Percentiles rank a stretch among this genome's conserved stretches.
Evolutionary conservation across 129 eudicot species (phyloP).

Genomic region (Centrapalus pauciflorus): DNA sequence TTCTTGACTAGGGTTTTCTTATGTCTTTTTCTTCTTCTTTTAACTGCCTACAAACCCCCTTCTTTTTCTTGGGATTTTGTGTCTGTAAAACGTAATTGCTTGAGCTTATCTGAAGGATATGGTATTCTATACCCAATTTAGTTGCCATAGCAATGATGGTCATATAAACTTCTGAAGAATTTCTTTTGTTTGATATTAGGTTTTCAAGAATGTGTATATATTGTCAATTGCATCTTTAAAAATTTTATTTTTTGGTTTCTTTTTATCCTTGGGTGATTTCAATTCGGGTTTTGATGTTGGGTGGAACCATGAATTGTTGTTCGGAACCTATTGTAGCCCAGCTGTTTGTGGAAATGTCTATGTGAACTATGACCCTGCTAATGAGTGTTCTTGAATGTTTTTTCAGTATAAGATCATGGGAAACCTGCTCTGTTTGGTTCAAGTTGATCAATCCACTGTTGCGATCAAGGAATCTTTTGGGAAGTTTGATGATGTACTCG

Average conservation of each 20-base stretch:
- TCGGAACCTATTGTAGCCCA: not conserved
- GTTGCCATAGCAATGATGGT: not conserved
- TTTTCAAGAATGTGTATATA: not conserved
- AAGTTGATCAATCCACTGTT: constrained; percentile 61
- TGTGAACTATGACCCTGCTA: not conserved
- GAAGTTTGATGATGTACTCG: constrained; percentile 50
- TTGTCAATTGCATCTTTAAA: not conserved
- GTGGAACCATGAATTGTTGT: not conserved
- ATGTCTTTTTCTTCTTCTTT: not conserved
- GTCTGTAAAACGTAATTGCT: not conserved
- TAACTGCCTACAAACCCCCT: not conserved
- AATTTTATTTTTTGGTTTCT: not conserved
- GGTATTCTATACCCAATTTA: not conserved
- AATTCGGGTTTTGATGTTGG: not conserved
- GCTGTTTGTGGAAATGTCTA: constrained; percentile 14
- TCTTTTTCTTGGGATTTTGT: not conserved
- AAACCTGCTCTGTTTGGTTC: constrained; percentile 39
- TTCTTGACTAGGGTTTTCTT: not conserved
- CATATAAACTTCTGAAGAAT: not conserved
- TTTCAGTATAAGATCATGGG: constrained; percentile 41
- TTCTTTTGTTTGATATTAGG: not conserved
- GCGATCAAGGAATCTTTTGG: constrained; percentile 61
- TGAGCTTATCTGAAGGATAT: not conserved
- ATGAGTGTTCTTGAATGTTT: not conserved
- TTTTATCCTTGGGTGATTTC: not conserved